Evolutionary conservation across 2,329 filamentous ascomycete genomes (phyloP).

Genomic region (Aspergillus intermedius): DNA sequence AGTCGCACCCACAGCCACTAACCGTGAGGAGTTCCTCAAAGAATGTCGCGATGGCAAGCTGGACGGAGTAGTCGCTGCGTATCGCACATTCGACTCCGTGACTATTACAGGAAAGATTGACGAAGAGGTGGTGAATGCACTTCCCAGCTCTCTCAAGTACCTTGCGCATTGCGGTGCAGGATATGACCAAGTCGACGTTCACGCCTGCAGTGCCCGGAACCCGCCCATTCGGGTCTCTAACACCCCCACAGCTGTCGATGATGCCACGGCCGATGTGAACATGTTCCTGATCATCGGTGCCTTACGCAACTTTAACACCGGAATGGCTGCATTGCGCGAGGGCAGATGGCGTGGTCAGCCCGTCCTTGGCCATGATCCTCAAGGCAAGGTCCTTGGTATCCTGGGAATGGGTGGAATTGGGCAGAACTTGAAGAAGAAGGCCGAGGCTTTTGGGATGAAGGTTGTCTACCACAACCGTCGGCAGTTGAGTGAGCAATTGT

Average conservation of each 20-base stretch:
- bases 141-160: slow-evolving; percentile 34
- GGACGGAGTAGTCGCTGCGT: slow-evolving; percentile 60
- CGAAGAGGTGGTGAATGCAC: slow-evolving; percentile 56
- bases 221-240: slow-evolving; percentile 65
- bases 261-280: slow-evolving; percentile 73
- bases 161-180: slow-evolving; percentile 54
- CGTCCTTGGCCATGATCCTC: slow-evolving; percentile 66
- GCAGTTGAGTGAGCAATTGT: slow-evolving; percentile 48
- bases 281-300: slow-evolving; percentile 78
- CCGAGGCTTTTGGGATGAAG: slow-evolving; percentile 67
- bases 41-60: slow-evolving; percentile 61
- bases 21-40: slow-evolving; percentile 60
- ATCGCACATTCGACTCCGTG: slow-evolving; percentile 63
- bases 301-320: slow-evolving; percentile 63
- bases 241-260: slow-evolving; percentile 72
- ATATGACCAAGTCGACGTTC: slow-evolving; percentile 74
- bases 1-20: slow-evolving; percentile 54
- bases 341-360: slow-evolving; percentile 61
- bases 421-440: slow-evolving; percentile 67
- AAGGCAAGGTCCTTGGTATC: slow-evolving; percentile 72
- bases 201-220: slow-evolving; percentile 60
- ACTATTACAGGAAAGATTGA: slow-evolving; percentile 64
- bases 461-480: slow-evolving; percentile 69
- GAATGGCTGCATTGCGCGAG: slow-evolving; percentile 59
- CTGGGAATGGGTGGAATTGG: slow-evolving; percentile 84